These are phyloP conservation scores for Lepidium sativum DNA, from an alignment of 345 rosid genomes.

Conservation along the genomic window DNA sequence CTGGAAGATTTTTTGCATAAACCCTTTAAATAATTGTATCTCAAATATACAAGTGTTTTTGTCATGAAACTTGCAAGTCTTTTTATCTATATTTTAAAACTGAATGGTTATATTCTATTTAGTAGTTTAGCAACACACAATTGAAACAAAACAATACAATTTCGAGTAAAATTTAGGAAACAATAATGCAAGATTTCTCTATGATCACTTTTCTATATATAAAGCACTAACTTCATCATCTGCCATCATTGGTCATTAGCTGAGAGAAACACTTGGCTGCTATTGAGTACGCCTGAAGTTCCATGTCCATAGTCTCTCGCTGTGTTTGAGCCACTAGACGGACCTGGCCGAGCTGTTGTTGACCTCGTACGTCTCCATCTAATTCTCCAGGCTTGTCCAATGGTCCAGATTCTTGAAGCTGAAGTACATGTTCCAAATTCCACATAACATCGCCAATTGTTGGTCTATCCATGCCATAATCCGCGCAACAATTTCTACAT, in stretches of 20 bases:
- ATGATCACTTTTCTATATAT: background rate
- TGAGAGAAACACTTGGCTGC: constrained; percentile 80
- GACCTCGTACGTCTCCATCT: background rate
- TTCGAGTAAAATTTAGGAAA: too few relatives aligned
- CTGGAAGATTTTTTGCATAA: too few relatives aligned
- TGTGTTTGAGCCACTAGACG: constrained; percentile 12
- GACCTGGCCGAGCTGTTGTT: constrained; percentile 17
- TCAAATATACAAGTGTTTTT: too few relatives aligned
- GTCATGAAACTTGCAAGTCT: too few relatives aligned
- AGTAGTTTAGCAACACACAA: too few relatives aligned
- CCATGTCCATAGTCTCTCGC: constrained; percentile 34
- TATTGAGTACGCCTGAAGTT: constrained; percentile 45
- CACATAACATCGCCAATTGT: constrained; percentile 89
- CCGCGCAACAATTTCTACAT: constrained; percentile 90
- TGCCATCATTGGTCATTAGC: constrained; percentile 73
- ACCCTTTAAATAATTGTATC: too few relatives aligned
- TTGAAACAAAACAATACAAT: too few relatives aligned
- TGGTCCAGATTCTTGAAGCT: constrained; percentile 65
- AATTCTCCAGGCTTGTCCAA: constrained; percentile 27
- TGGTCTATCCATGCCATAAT: constrained; percentile 92
- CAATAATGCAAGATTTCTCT: too few relatives aligned
- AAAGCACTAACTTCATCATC: constrained; percentile 22
- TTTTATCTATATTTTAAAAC: too few relatives aligned
- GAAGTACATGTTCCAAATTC: constrained; percentile 77
- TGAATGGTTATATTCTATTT: too few relatives aligned